Evolutionary conservation across 495 filamentous ascomycete genomes (phyloP).

Genomic region (Aspergillus carlsbadensis): DNA sequence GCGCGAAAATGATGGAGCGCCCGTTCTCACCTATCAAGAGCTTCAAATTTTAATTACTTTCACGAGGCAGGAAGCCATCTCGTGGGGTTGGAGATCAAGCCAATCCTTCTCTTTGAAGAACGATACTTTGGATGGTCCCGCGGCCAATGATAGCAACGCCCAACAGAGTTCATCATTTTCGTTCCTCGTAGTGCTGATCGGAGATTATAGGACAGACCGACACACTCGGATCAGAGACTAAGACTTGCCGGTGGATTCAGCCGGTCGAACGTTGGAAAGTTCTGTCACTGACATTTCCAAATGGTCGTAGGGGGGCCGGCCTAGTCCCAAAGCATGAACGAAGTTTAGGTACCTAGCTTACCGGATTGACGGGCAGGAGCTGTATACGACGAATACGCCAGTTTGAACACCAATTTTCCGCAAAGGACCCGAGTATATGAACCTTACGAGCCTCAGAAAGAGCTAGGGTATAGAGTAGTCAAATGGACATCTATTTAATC

Average conservation of each 20-base stretch:
- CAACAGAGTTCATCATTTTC: background rate
- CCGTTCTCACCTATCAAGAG: background rate
- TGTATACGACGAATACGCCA: background rate
- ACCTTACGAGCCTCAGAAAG: background rate
- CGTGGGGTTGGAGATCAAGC: background rate
- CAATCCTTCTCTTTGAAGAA: background rate
- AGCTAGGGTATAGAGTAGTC: background rate
- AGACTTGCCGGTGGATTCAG: background rate
- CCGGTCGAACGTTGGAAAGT: background rate
- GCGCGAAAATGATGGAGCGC: background rate
- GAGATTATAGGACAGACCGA: slow-evolving; percentile 1
- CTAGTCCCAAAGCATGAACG: background rate
- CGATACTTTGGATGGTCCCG: background rate
- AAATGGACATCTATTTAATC: background rate
- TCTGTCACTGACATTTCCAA: too few relatives aligned
- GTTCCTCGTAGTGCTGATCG: slow-evolving; percentile 9
- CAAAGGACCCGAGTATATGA: slow-evolving; percentile 6
- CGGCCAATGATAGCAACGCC: background rate
- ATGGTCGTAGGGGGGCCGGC: background rate
- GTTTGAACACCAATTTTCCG: background rate
- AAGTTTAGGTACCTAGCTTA: background rate
- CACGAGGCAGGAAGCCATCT: background rate
- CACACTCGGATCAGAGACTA: background rate
- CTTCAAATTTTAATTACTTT: background rate
- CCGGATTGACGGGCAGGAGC: background rate